Base-by-base conservation (phyloP, 2,329 filamentous ascomycete genomes). In the Aspergillus uvarum region DNA sequence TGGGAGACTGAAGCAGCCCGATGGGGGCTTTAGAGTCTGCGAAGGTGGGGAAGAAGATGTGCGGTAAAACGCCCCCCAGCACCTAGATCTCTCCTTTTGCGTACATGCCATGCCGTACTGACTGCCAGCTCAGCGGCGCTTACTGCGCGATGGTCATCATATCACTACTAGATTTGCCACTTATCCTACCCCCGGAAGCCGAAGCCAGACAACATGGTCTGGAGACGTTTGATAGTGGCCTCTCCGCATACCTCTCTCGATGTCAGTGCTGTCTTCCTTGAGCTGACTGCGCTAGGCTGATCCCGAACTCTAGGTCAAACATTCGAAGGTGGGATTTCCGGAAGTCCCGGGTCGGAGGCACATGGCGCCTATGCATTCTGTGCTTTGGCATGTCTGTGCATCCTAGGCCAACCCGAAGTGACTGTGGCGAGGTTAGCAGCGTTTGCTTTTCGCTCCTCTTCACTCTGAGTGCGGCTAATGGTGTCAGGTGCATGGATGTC, bases 321-420 rank as follows among this genome's bases (percentile, higher is more conserved):
- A 11, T 97, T 89, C 76, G 95, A 99, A 80, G 95, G 95, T 65
- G 95, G 95, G 52, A 92, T 99, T 67, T 93, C 91, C 65, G 89
- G 87, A 58, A 88, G 89, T 64, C 95, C 93, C 55, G 89, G 89
- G 61, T 88, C 89, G 64, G 95, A 99, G 82, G 95, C 94, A 57
- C 95, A 99, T 78, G 95, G 95, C 62, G 95, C 92, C 65, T 99
- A 98, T 79, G 91, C 94, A 26, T 98, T 98, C 77, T 97, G 94
- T 77, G 93, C 91, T 58, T 80, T 99, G 60, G 95, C 89, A 58
- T 96, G 91, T 76, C 84, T 99, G 57, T 89, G 91, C 70, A 91
- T 98, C 65, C 80, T 98, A 51, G 92, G 91, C 70, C 83, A 88
- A 59, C 94, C 95, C 59, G 84, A 90, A 74, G 82, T 85, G 67